Evolutionary conservation across 139 green algal species (phyloP), one percentile per base, ranked within the genome.

Genomic region (Micromonas pusilla): DNA sequence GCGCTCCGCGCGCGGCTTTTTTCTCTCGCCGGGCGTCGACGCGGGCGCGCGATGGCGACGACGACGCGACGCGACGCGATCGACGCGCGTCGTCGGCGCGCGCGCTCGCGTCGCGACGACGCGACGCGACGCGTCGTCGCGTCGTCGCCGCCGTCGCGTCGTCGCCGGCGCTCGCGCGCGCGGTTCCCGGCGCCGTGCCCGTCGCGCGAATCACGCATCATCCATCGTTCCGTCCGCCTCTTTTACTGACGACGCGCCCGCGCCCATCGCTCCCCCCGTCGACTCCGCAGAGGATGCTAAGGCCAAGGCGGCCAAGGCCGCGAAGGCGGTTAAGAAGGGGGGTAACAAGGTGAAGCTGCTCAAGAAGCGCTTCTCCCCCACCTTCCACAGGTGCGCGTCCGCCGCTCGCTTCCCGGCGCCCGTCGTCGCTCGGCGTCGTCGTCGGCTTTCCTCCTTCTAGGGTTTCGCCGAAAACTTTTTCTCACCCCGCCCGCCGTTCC

Each of bases 301-400:
- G 84, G 88, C 86, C 23, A 80, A 83, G 81, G 89, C 87, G 75
- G 72, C 82, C 32, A 81, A 83, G 79, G 88, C 89, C 70, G 87
- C 91, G 33, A 98, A 98, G 90, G 89, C 91, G 19, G 88, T 97
- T 25, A 97, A 97, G 89, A 96, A 96, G 87, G 89, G 87, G 78
- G 84, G 80, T n/a, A n/a, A n/a, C 39, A 87, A 79, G 76, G 95
- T 92, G 87, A 92, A 92, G 85, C 38, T 70, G 36, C 25, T 80
- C 13, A 88, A 88, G 77, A 76, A 73, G 31, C 63, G 81, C n/a
- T 82, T 77, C 52, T 82, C 70, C 25, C 76, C 86, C 53, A 81
- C 70, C 13, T 88, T 87, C 77, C 84, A 78, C 72, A 76, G 70
- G 70, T 76, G n/a, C 21, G 57, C 9, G 52, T 32, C 26, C 26